Conservation (phyloP, 1,139 yeast species). For the Keqinozyma sinolaborantium region DNA sequence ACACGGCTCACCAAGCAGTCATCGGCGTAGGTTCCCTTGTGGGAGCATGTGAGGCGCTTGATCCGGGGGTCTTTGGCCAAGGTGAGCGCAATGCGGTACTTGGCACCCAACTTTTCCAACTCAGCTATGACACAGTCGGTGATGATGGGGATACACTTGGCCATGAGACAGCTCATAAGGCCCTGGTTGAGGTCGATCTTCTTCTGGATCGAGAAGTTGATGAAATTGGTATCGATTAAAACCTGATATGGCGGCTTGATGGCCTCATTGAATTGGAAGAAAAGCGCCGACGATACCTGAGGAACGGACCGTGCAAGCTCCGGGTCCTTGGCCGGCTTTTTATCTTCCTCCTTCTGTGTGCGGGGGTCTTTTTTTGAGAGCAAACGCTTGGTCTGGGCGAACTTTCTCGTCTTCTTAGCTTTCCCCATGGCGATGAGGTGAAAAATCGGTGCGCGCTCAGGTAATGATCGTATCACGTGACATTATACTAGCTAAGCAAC, state of each 20-base stretch:
- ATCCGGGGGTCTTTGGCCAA: conserved; percentile 94
- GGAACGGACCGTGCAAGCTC: conserved; percentile 85
- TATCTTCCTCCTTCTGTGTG: conserved; percentile 31
- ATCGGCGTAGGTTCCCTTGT: conserved; percentile 96
- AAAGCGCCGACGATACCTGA: conserved; percentile 91
- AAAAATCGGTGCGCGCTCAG: conserved; percentile 2
- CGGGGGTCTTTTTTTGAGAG: conserved; percentile 72
- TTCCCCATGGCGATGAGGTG: conserved; percentile 66
- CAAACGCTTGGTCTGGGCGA: conserved; percentile 85
- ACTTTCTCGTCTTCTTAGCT: conserved; percentile 92
- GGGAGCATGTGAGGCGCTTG: conserved; percentile 81
- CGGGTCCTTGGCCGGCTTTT: conserved; percentile 46
- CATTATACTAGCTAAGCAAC: conserved; percentile 13
- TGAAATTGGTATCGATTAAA: conserved; percentile 91
- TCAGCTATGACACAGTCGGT: conserved; percentile 99
- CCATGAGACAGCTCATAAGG: conserved; percentile 92
- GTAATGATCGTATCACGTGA: conserved; percentile 1
- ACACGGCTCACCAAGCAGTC: conserved; percentile 93
- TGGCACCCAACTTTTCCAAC: conserved; percentile 91
- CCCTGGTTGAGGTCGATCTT: conserved; percentile 91
- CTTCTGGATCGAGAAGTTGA: conserved; percentile 93
- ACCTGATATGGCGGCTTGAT: conserved; percentile 97
- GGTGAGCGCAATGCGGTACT: conserved; percentile 85
- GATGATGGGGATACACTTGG: conserved; percentile 91
- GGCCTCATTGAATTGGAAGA: conserved; percentile 91